Conservation (phyloP, 176 grass and related monocot genomes). For the Oryza glaberrima region DNA sequence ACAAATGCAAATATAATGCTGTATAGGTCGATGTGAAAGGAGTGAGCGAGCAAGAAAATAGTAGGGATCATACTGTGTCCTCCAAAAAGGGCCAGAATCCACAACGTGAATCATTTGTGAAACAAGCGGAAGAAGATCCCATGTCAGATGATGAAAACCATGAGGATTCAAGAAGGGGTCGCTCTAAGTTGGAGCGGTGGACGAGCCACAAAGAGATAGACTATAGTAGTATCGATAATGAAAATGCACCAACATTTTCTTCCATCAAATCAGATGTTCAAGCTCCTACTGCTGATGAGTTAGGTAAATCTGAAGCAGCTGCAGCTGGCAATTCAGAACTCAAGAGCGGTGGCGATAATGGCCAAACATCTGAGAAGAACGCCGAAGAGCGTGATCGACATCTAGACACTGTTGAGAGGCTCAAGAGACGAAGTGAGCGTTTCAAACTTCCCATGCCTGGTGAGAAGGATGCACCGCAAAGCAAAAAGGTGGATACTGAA, state of each 20-base stretch:
- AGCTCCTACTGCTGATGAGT: slow-evolving; percentile 36
- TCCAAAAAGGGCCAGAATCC: slow-evolving; percentile 56
- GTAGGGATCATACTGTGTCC: slow-evolving; percentile 38
- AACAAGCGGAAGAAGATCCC: slow-evolving; percentile 67
- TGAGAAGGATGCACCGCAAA: slow-evolving; percentile 67
- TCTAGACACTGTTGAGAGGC: slow-evolving; percentile 89
- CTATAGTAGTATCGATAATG: slow-evolving; percentile 55
- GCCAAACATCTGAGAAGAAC: slow-evolving; percentile 55
- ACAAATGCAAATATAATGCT: slow-evolving; percentile 34
- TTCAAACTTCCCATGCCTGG: slow-evolving; percentile 96
- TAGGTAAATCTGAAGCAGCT: slow-evolving; percentile 52
- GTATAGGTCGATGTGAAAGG: slow-evolving; percentile 57
- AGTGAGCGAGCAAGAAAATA: slow-evolving; percentile 59
- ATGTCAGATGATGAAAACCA: slow-evolving; percentile 77
- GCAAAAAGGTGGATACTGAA: slow-evolving; percentile 70
- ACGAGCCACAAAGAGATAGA: slow-evolving; percentile 94
- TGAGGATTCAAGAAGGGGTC: slow-evolving; percentile 79
- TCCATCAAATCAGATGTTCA: slow-evolving; percentile 55
- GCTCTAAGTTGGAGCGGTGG: slow-evolving; percentile 97
- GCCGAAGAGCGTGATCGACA: slow-evolving; percentile 70
- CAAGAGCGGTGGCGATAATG: slow-evolving; percentile 52
- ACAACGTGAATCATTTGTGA: slow-evolving; percentile 53
- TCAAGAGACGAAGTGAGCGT: slow-evolving; percentile 92
- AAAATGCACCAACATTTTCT: slow-evolving; percentile 39
- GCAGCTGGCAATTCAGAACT: slow-evolving; percentile 52